These are phyloP conservation scores for Geum urbanum DNA, from an alignment of 306 rosid species.

Conservation along the genomic window DNA sequence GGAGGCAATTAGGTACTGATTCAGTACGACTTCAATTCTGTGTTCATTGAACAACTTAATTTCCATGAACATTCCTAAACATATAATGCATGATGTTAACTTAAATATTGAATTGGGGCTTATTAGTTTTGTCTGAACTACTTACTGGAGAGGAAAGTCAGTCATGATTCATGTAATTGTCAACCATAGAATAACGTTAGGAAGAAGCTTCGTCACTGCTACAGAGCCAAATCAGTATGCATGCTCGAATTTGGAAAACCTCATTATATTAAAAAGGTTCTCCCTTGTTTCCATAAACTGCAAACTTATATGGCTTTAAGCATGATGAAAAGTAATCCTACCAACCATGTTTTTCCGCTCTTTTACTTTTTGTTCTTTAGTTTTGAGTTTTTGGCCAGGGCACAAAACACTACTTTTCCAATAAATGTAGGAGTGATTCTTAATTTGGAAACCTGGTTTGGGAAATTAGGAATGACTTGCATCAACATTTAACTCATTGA, in stretches of 20 bases:
- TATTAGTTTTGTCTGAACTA: neutral
- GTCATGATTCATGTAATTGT: too few relatives aligned
- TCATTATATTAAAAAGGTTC: too few relatives aligned
- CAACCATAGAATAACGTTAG: too few relatives aligned
- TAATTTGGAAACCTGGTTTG: neutral
- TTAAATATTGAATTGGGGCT: neutral
- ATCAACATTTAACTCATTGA: constrained; percentile 6
- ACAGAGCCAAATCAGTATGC: too few relatives aligned
- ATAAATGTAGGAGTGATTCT: constrained; percentile 16
- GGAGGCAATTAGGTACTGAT: too few relatives aligned
- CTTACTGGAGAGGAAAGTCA: neutral
- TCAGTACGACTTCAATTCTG: too few relatives aligned
- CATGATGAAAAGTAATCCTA: neutral
- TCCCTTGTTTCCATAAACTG: neutral
- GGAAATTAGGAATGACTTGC: constrained; percentile 1
- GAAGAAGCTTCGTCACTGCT: too few relatives aligned
- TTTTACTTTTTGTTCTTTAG: neutral
- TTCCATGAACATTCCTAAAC: neutral
- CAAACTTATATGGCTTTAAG: neutral
- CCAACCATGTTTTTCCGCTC: neutral
- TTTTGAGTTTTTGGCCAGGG: neutral
- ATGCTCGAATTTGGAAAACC: too few relatives aligned
- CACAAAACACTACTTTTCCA: neutral
- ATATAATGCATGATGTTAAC: neutral
- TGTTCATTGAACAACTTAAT: too few relatives aligned